These are phyloP conservation scores for Calonectria hawksworthii DNA, from an alignment of 2,329 filamentous ascomycete genomes.

Conservation along the genomic window DNA sequence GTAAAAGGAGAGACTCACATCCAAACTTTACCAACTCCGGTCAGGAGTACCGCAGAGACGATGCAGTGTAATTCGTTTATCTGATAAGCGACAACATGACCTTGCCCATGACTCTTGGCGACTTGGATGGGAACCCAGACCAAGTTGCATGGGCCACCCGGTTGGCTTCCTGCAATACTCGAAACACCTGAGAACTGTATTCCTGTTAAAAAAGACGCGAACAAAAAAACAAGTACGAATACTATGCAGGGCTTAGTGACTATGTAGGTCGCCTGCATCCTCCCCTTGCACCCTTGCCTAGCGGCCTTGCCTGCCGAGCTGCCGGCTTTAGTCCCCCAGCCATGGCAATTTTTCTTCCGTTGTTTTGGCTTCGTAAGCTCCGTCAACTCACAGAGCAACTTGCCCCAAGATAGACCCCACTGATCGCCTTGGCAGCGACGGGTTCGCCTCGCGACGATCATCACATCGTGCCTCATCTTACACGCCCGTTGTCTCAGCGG, in stretches of 20 bases:
- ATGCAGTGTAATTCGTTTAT: background rate
- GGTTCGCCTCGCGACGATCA: background rate
- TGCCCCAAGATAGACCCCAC: background rate
- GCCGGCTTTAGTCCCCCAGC: constrained; percentile 1
- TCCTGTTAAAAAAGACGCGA: background rate
- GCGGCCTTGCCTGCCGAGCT: constrained; percentile 5
- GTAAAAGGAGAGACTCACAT: constrained; percentile 1
- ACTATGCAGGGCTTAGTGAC: background rate
- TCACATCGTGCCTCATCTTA: background rate
- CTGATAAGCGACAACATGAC: background rate
- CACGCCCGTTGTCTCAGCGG: background rate
- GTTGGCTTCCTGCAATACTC: background rate
- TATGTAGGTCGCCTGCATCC: background rate
- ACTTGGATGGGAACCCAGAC: background rate
- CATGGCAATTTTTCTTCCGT: constrained; percentile 1
- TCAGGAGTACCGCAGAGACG: background rate
- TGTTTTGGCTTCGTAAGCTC: background rate
- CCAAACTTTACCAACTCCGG: background rate
- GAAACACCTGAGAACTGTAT: background rate
- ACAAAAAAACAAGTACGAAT: background rate
- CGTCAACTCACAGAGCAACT: background rate
- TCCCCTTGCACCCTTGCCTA: constrained; percentile 4
- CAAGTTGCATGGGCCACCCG: background rate
- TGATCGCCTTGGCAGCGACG: background rate
- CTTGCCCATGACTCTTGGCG: background rate